Base-by-base conservation (phyloP, 2,329 filamentous ascomycete species). In the Ustulina deusta region DNA sequence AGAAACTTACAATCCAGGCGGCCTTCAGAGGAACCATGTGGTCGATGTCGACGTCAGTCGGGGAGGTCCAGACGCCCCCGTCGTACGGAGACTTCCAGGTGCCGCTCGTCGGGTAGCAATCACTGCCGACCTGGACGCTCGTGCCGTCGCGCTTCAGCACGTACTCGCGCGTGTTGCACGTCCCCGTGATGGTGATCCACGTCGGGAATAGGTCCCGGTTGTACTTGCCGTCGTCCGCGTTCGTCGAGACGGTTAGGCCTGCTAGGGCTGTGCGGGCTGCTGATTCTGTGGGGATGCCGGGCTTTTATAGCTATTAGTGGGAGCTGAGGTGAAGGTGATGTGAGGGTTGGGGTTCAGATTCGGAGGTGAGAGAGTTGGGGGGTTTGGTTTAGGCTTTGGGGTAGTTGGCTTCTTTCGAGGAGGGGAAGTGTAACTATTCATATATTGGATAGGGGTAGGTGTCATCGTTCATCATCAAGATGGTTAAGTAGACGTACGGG, bases 1-100 rank as follows among this genome's bases (percentile, higher is more conserved):
- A 4, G 56, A 22, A 4, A 79, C 83, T 74, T 72, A 89, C 87
- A 69, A 91, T 89, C 92, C 92, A 95, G 5, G 92, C 92, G 75
- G 94, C 93, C 76, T 90, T 90, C 68, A 97, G 78, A 0, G 93
- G 92, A 2, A 97, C 91, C 80, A 96, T 85, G 78, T 96, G 93
- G 78, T 96, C 93, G 67, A 96, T 95, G 73, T 95, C 92, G 0
- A 96, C 78, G 73, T 94, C 91, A 20, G 84, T 86, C 0, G 91
- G 87, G 0, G 83, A 81, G 0, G 87, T 90, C 90, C 91, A 93
- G 1, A 84, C 88, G 0, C 82, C 89, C 17, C 91, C 92, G 74
- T 95, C 93, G 77, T 92, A 96, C 0, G 91, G 90, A 40, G 87
- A 90, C 46, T 78, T 79, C 93, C 93, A 96, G 0, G 82, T 83